Evolutionary conservation across 176 grass and related monocot genomes (phyloP).

Genomic region (Areca catechu): DNA sequence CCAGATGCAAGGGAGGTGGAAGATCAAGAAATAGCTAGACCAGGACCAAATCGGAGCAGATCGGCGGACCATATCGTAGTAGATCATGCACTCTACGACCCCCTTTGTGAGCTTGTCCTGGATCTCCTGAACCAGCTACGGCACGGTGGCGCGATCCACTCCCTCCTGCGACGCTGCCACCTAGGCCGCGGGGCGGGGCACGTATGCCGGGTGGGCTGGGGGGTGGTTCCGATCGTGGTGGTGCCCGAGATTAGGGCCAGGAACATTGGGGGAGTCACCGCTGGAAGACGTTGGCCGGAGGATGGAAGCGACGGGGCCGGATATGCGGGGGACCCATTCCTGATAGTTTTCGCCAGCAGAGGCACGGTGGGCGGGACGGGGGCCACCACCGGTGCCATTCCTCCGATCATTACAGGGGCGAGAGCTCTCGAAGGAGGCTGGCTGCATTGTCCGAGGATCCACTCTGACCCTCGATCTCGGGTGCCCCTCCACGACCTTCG

Average conservation of each 20-base stretch:
- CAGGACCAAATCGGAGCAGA: no score
- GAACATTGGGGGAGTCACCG: conserved; percentile 6
- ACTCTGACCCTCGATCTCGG: not conserved
- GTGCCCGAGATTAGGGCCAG: not conserved
- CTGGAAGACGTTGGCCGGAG: no score
- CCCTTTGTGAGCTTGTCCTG: conserved; percentile 69
- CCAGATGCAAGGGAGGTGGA: no score
- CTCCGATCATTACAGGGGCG: not conserved
- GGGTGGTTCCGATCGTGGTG: not conserved
- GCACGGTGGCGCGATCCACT: conserved; percentile 19
- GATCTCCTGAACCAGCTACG: conserved; percentile 96
- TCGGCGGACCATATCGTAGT: conserved; percentile 96
- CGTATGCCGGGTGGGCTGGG: conserved; percentile 6
- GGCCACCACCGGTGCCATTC: conserved; percentile 14
- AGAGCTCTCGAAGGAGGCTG: no score
- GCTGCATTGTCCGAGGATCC: conserved; percentile 6
- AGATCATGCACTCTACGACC: conserved; percentile 95
- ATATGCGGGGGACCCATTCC: conserved; percentile 49
- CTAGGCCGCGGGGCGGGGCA: not conserved
- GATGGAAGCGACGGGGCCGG: no score
- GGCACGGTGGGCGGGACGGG: conserved; percentile 18
- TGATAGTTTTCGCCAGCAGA: conserved; percentile 9
- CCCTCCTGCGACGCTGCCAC: not conserved
- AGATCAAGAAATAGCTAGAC: no score
- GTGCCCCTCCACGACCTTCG: not conserved